Evolutionary conservation across 2,329 filamentous ascomycete genomes (phyloP), one percentile per base, ranked within the genome.

Genomic region (Exophiala dermatitidis): DNA sequence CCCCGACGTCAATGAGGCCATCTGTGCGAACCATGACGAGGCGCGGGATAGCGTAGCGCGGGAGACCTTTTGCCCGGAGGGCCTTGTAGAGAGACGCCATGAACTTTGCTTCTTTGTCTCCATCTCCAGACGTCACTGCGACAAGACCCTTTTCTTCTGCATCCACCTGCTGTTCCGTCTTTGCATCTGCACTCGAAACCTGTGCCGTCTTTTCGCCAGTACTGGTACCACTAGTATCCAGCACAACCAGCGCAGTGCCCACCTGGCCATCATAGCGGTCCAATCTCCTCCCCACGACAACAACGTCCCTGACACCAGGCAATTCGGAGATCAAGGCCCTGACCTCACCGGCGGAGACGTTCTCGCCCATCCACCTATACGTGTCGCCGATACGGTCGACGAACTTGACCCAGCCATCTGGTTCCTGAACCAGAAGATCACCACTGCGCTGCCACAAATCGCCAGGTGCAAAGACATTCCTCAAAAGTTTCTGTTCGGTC

Each of bases 361-460:
- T 91, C 69, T 91, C 86, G 52, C 83, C 83, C 72, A 93, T 77
- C 77, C 77, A 79, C 4, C 77, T 67, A 63, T 75, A 79, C 0
- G 76, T 79, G 58, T 79, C 77, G 19, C 77, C 77, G 46, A 78
- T 69, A 3, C 77, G 70, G 58, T 95, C 90, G 52, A 83, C 81
- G 71, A 95, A 95, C 73, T 77, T 93, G 65, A 83, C 79, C 3
- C 84, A 76, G 5, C 88, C 87, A 54, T 93, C 82, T 1, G 57
- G 53, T 59, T 90, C 85, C 72, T 77, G 80, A n/a, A 83, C 77
- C 31, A 93, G 72, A 26, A 94, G 76, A 64, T 95, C 90, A 10
- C 89, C 90, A 0, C 87, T 85, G 31, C 88, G 81, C 75, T 90
- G 94, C 76, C 82, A 95, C 0, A 81, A 84, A 64, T 95, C 89